Percentiles rank a stretch among this genome's conserved stretches.
Evolutionary conservation across 129 eudicot species (phyloP).

Genomic region (Daucus carota): DNA sequence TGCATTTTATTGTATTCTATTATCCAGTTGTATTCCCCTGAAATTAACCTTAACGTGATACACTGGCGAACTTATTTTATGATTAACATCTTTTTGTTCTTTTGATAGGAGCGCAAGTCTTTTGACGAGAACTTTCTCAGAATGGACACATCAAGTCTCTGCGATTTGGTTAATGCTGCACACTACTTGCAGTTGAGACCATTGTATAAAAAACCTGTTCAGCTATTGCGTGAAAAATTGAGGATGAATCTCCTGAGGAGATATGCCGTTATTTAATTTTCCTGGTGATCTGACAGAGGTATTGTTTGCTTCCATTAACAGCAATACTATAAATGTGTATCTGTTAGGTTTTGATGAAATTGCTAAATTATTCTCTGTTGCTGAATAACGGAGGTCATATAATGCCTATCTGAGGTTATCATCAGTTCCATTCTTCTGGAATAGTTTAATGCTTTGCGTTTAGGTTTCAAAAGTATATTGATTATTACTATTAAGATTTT

Average conservation of each 20-base stretch:
- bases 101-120: constrained; percentile 63
- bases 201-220: constrained; percentile 86
- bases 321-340: neutral
- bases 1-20: no score
- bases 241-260: constrained; percentile 86
- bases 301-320: neutral
- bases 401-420: neutral
- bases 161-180: constrained; percentile 88
- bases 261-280: constrained; percentile 71
- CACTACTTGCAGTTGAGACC: no score
- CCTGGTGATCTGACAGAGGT: constrained; percentile 98
- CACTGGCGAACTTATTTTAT: neutral
- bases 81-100: constrained; percentile 1
- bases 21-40: no score
- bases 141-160: constrained; percentile 69
- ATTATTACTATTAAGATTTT: neutral
- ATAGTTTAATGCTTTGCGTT: neutral
- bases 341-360: neutral
- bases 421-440: neutral
- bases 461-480: neutral
- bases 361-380: neutral
- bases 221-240: constrained; percentile 89
- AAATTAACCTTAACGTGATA: neutral
- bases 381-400: neutral
- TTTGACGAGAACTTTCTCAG: constrained; percentile 83